A percentile compares a stretch with the other conserved stretches of the same genome.
These are phyloP conservation scores for Cutaneotrichosporon sp. DNA, from an alignment of 1,284 basidiomycete genomes.

Conservation along the genomic window DNA sequence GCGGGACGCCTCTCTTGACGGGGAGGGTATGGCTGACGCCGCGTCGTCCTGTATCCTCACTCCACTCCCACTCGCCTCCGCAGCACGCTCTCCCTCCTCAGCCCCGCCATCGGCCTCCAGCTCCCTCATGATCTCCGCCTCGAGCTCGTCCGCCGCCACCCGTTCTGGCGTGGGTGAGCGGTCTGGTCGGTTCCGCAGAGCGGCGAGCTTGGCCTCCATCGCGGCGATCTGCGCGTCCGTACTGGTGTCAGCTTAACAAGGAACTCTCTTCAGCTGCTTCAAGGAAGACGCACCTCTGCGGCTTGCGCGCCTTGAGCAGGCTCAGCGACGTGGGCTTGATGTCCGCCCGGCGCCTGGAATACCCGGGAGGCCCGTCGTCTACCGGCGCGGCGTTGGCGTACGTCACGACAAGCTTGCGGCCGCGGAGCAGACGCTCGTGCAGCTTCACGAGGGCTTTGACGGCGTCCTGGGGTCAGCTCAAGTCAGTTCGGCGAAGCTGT, in stretches of 20 bases:
- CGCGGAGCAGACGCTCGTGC: constrained; percentile 78
- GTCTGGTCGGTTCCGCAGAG: constrained; percentile 61
- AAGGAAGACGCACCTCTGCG: constrained; percentile 63
- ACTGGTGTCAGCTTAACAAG: constrained; percentile 53
- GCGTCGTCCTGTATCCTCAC: too few relatives aligned
- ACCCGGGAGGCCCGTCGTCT: constrained; percentile 18
- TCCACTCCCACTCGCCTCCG: too few relatives aligned
- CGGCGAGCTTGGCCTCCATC: constrained; percentile 89
- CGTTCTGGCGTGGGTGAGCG: constrained; percentile 21
- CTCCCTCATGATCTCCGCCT: constrained; percentile 24
- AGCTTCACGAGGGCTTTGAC: constrained; percentile 71
- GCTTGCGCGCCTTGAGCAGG: constrained; percentile 70
- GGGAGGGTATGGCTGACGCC: too few relatives aligned
- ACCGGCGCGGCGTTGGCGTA: constrained; percentile 68
- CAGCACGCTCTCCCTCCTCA: neutral
- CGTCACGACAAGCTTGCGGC: constrained; percentile 83
- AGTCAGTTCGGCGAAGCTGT: too few relatives aligned
- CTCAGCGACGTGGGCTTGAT: constrained; percentile 82
- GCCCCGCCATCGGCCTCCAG: constrained; percentile 15
- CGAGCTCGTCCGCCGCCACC: constrained; percentile 21
- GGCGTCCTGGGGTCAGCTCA: constrained; percentile 69
- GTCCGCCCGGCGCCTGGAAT: constrained; percentile 54
- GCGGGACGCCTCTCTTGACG: neutral
- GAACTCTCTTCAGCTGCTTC: too few relatives aligned
- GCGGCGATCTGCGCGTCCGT: constrained; percentile 87